phyloP scores from a whole-genome alignment of 179 eudicot species.

The Silene vulgaris region DNA sequence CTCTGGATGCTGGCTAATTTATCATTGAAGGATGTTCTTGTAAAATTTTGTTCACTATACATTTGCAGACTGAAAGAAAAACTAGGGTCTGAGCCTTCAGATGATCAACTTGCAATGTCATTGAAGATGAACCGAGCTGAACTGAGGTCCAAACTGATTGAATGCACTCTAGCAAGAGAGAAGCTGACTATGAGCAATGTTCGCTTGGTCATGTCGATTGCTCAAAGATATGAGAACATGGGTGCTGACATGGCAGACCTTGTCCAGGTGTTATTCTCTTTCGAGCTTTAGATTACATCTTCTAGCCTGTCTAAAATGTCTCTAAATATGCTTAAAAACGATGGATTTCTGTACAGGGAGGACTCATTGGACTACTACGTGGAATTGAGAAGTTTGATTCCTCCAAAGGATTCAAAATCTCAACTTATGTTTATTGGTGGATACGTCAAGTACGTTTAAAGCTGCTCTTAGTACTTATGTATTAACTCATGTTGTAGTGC shows the following conservation, averaged over 20 bases:
- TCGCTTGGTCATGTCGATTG: slow-evolving; percentile 93
- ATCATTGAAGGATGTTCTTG: not conserved
- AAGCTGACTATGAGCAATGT: slow-evolving; percentile 89
- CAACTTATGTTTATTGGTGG: slow-evolving; percentile 99
- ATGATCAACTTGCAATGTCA: slow-evolving; percentile 77
- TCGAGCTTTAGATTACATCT: not conserved
- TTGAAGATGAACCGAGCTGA: slow-evolving; percentile 59
- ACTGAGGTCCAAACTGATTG: slow-evolving; percentile 55
- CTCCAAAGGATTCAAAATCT: slow-evolving; percentile 86
- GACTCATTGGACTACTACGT: slow-evolving; percentile 79
- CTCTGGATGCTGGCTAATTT: not conserved
- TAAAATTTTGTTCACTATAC: not conserved
- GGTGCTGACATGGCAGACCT: slow-evolving; percentile 98
- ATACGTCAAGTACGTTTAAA: slow-evolving; percentile 70
- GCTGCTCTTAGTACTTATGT: not conserved
- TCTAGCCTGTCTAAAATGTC: slow-evolving; percentile 1
- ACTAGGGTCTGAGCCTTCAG: slow-evolving; percentile 83
- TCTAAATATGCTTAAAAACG: slow-evolving; percentile 9
- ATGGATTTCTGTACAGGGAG: slow-evolving; percentile 50
- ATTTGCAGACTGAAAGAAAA: slow-evolving; percentile 62
- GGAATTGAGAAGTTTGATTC: slow-evolving; percentile 97
- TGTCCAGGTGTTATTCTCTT: slow-evolving; percentile 56
- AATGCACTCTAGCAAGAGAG: slow-evolving; percentile 84
- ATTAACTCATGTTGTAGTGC: not conserved
- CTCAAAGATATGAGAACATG: slow-evolving; percentile 83